Evolutionary conservation across 352 stramenopile genomes (phyloP), one percentile per base, ranked within the genome.

Genomic region (Hyaloperonospora brassicae): DNA sequence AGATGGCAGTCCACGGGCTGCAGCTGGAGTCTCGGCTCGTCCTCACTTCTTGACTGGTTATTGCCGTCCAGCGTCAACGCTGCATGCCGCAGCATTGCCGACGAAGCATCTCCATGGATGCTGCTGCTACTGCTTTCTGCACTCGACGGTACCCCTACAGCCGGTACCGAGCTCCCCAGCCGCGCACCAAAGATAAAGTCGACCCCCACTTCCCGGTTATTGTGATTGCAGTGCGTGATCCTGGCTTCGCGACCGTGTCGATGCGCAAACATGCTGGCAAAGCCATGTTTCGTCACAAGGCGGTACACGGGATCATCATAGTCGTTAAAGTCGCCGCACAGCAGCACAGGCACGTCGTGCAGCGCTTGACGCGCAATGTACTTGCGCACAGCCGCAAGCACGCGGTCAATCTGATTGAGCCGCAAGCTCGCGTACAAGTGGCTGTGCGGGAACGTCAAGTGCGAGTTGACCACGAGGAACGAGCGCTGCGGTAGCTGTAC

Each of bases 141-240:
- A 44, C 23, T 44, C 22, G 13, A 23, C 9, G 13, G 24, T n/a
- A 11, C 23, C 7, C 30, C 39, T 5, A 0, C 24, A 23, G 17
- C 10, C 21, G 36, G 30, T 14, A 21, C n/a, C 23, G 39, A 25
- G 14, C 48, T 66, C 25, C 76, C 31, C 22, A 87, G 17, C 40
- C 82, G 67, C 10, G 78, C 74, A 0, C 76, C 76, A 48, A 93
- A 93, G 59, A 93, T 89, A 53, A 93, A 93, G 47, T 93, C 83
- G 24, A 93, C 83, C 39, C 79, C 78, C 36, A 93, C 83, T 55
- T 93, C 80, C 50, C 76, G 73, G 65, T 93, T 93, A 66, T 93
- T 93, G 61, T 93, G 83, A 57, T 93, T 93, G 63, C 81, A 90
- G 64, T 93, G 83, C 41, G 83, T 93, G 58, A 93, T 89, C 22